Conservation (phyloP, 306 rosid genomes). For the Mucuna pruriens region DNA sequence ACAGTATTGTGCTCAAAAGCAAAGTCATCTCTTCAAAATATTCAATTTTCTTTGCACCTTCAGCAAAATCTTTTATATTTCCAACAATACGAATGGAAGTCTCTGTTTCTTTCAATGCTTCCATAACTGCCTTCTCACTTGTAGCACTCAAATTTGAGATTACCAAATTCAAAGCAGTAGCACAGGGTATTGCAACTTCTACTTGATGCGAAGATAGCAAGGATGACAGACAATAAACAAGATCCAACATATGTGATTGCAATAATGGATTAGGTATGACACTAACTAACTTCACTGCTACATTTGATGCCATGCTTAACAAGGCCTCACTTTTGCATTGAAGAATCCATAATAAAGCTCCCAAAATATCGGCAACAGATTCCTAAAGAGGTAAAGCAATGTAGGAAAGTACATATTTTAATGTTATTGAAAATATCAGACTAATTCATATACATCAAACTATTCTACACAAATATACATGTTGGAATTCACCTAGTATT, state of each 20-base stretch:
- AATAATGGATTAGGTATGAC: conserved; percentile 56
- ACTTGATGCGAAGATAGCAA: conserved; percentile 60
- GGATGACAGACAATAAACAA: conserved; percentile 66
- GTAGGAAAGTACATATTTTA: conserved; percentile 1
- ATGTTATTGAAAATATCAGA: conserved; percentile 25
- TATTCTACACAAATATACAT: not conserved
- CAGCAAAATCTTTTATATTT: conserved; percentile 47
- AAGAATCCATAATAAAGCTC: conserved; percentile 82
- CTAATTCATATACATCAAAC: not conserved
- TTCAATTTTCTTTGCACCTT: conserved; percentile 50
- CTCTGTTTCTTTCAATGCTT: conserved; percentile 55
- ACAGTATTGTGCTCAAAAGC: conserved; percentile 74
- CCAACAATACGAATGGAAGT: conserved; percentile 48
- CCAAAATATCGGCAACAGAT: conserved; percentile 63
- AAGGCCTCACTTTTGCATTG: conserved; percentile 52
- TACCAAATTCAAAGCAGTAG: conserved; percentile 63
- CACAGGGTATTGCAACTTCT: conserved; percentile 63
- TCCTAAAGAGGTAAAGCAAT: conserved; percentile 58
- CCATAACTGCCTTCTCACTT: conserved; percentile 66
- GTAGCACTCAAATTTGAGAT: conserved; percentile 61
- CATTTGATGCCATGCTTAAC: conserved; percentile 62
- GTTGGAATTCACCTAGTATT: not conserved
- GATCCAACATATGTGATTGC: conserved; percentile 62
- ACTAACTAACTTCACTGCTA: conserved; percentile 61
- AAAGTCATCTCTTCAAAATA: conserved; percentile 67